These are phyloP conservation scores for Laburnicola sp. DNA, from an alignment of 2,329 filamentous ascomycete species.

Conservation along the genomic window DNA sequence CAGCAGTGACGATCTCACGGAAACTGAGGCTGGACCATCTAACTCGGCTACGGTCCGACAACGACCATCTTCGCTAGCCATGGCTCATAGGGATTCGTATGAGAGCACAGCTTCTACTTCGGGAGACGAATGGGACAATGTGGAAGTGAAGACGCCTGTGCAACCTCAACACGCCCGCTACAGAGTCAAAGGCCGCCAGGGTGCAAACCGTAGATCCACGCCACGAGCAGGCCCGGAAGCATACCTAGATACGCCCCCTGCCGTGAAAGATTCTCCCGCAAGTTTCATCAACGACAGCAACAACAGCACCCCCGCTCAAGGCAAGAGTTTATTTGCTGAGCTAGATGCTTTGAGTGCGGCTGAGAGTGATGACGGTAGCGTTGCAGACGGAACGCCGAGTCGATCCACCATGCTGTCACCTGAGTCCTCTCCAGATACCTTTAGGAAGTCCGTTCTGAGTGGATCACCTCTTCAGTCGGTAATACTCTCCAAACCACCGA, in stretches of 20 bases:
- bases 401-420: slow-evolving; percentile 38
- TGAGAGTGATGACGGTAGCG: slow-evolving; percentile 62
- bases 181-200: slow-evolving; percentile 71
- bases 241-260: slow-evolving; percentile 63
- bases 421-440: slow-evolving; percentile 38
- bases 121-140: slow-evolving; percentile 70
- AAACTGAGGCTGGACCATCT: slow-evolving; percentile 68
- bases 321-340: slow-evolving; percentile 88
- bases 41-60: slow-evolving; percentile 27
- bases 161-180: slow-evolving; percentile 68
- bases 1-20: slow-evolving; percentile 78
- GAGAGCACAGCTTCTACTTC: slow-evolving; percentile 89
- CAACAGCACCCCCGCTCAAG: slow-evolving; percentile 52
- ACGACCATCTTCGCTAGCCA: slow-evolving; percentile 50
- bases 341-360: slow-evolving; percentile 73
- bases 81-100: slow-evolving; percentile 67
- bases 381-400: slow-evolving; percentile 41
- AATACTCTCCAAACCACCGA: slow-evolving; percentile 40
- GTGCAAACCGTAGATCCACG: slow-evolving; percentile 57
- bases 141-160: slow-evolving; percentile 65
- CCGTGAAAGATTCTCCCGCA: slow-evolving; percentile 56
- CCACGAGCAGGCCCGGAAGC: slow-evolving; percentile 62
- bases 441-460: slow-evolving; percentile 23
- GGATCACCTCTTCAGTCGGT: slow-evolving; percentile 29
- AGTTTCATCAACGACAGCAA: slow-evolving; percentile 54